Base-by-base conservation (phyloP, 2,329 filamentous ascomycete species). In the Neospermospora avenae region DNA sequence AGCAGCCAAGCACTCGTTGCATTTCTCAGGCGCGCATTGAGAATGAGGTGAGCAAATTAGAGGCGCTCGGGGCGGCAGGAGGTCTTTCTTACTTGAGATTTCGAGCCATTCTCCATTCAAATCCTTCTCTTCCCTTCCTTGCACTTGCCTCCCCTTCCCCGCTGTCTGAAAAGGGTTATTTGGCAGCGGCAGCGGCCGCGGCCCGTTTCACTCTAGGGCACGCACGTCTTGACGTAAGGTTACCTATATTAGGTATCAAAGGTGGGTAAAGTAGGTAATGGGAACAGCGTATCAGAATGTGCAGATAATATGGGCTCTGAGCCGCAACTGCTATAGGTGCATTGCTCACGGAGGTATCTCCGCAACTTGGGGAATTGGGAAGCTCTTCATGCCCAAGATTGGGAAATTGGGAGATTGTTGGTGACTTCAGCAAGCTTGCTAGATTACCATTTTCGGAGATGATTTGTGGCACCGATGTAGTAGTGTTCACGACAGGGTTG, bases 61-160 rank as follows among this genome's bases (percentile, higher is more conserved):
- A 20, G 41, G 28, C 35, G 44, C 52, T 59, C 52, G 58, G 57
- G 58, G 44, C 52, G 58, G 51, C 14, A 18, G 16, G n/a, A 37
- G 31, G 51, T 24, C 34, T 22, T 39, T 24, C 18, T n/a, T 34
- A 42, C 41, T 44, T 25, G 25, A n/a, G 37, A n/a, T n/a, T n/a
- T n/a, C n/a, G n/a, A n/a, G n/a, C n/a, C n/a, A n/a, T n/a, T n/a
- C n/a, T n/a, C n/a, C n/a, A n/a, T n/a, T n/a, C n/a, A n/a, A n/a
- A n/a, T n/a, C n/a, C 16, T 37, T 37, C 11, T 3, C 16, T 3
- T 37, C 34, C 3, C 8, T 10, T 14, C 4, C 41, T 18, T n/a
- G 14, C 11, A 24, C 22, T 7, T 20, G n/a, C 20, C 28, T 20
- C 34, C 18, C 42, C 13, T 20, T 24, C 20, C 22, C 35, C 35